These are phyloP conservation scores for Sphenostylis stenocarpa DNA, from an alignment of 306 rosid genomes.

Conservation along the genomic window DNA sequence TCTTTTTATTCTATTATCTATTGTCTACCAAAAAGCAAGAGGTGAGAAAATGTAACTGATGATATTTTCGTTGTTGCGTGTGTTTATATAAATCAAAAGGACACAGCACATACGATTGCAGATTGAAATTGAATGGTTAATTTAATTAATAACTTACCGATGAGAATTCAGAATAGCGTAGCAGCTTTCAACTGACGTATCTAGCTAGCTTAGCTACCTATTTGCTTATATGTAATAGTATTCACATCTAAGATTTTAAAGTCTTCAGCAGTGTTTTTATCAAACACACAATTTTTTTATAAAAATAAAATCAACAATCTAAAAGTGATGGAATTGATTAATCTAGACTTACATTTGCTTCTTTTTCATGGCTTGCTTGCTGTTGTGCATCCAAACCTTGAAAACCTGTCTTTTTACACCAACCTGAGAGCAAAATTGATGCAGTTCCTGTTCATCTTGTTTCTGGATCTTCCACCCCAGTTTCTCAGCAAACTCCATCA, in stretches of 20 bases:
- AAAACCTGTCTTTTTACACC: conserved; percentile 71
- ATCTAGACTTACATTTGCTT: conserved; percentile 53
- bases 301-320: background rate
- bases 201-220: conserved; percentile 11
- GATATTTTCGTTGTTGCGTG: background rate
- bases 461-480: conserved; percentile 87
- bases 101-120: background rate
- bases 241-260: conserved; percentile 31
- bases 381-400: conserved; percentile 98
- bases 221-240: conserved; percentile 4
- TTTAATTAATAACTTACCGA: background rate
- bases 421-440: conserved; percentile 65
- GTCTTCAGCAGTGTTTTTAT: background rate
- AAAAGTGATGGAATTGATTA: background rate
- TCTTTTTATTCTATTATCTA: background rate
- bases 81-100: background rate
- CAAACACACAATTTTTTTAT: background rate
- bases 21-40: background rate
- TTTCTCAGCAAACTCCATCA: conserved; percentile 81
- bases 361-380: conserved; percentile 80
- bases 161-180: background rate
- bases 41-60: background rate
- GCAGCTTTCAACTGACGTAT: conserved; percentile 16
- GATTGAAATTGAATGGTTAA: conserved; percentile 18
- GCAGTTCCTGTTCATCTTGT: conserved; percentile 76